Conservation (phyloP, 306 rosid species). For the Pyrus pyrifolia region DNA sequence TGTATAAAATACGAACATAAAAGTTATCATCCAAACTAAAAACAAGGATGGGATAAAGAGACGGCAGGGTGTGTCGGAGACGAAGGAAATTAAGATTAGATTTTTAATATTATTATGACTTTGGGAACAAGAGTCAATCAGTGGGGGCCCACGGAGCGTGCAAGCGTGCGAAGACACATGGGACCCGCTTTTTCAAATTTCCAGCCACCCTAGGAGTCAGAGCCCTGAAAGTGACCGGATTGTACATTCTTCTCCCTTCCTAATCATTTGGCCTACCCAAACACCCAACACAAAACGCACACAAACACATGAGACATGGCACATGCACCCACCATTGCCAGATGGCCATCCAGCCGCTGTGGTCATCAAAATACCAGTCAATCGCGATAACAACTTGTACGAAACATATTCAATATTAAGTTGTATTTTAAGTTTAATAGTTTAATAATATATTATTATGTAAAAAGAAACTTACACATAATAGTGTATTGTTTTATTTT, state of each 20-base stretch:
- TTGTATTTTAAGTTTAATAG: too few relatives aligned
- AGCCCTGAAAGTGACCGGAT: slow-evolving; percentile 62
- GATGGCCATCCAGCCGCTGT: background rate
- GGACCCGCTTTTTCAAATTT: slow-evolving; percentile 30
- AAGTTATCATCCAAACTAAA: background rate
- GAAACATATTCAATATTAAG: background rate
- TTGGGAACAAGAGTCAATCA: slow-evolving; percentile 29
- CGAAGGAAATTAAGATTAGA: background rate
- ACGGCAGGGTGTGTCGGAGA: background rate
- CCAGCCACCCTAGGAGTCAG: slow-evolving; percentile 60
- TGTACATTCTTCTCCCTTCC: slow-evolving; percentile 27
- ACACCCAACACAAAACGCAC: background rate
- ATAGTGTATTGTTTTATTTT: too few relatives aligned
- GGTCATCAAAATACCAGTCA: background rate
- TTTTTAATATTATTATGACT: slow-evolving; percentile 11
- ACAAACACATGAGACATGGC: background rate
- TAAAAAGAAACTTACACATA: too few relatives aligned
- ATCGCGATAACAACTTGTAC: too few relatives aligned
- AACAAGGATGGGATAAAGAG: background rate
- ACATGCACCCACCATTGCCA: background rate
- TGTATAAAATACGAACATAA: too few relatives aligned
- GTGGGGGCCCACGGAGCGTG: slow-evolving; percentile 74
- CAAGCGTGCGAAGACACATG: slow-evolving; percentile 69
- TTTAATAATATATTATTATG: too few relatives aligned
- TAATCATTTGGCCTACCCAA: slow-evolving; percentile 30